phyloP scores from a whole-genome alignment of 2,329 filamentous ascomycete genomes.

The Zasmidium angulare region DNA sequence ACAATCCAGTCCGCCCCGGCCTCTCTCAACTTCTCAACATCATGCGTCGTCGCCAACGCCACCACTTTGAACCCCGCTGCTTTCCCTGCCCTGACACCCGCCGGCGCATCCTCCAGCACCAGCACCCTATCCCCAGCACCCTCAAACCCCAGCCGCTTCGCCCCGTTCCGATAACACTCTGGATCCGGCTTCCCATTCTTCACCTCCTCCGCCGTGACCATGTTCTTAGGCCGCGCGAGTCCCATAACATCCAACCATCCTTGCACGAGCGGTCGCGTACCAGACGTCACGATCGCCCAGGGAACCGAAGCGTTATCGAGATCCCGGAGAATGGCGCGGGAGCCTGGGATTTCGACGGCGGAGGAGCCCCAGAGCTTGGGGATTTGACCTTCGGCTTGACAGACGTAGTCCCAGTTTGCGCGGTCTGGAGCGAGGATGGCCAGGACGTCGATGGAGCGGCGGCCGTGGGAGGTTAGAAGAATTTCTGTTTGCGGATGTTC shows the following conservation, averaged over 20 bases:
- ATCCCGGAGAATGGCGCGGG: conserved; percentile 42
- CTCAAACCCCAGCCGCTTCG: conserved; percentile 42
- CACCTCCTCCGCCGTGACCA: conserved; percentile 54
- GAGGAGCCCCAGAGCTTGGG: conserved; percentile 74
- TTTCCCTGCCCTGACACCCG: conserved; percentile 79
- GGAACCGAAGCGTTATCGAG: conserved; percentile 51
- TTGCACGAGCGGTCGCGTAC: conserved; percentile 48
- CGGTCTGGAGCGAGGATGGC: conserved; percentile 76
- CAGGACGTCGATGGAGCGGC: conserved; percentile 83
- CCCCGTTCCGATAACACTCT: conserved; percentile 48
- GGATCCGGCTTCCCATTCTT: conserved; percentile 52
- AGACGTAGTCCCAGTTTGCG: conserved; percentile 90
- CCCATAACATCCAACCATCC: conserved; percentile 53
- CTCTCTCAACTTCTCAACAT: conserved; percentile 65
- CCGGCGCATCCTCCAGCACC: conserved; percentile 86
- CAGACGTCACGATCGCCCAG: conserved; percentile 76
- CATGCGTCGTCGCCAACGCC: conserved; percentile 82
- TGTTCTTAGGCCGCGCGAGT: conserved; percentile 45
- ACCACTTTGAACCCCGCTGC: conserved; percentile 82
- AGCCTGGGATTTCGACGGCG: conserved; percentile 80
- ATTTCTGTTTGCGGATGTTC: conserved; percentile 57
- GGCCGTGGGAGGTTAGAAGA: conserved; percentile 85
- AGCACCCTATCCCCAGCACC: conserved; percentile 29
- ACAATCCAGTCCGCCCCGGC: conserved; percentile 90
- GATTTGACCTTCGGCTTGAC: conserved; percentile 72